Conservation (phyloP, 2,329 filamentous ascomycete genomes). For the Pseudogymnoascus sp. region DNA sequence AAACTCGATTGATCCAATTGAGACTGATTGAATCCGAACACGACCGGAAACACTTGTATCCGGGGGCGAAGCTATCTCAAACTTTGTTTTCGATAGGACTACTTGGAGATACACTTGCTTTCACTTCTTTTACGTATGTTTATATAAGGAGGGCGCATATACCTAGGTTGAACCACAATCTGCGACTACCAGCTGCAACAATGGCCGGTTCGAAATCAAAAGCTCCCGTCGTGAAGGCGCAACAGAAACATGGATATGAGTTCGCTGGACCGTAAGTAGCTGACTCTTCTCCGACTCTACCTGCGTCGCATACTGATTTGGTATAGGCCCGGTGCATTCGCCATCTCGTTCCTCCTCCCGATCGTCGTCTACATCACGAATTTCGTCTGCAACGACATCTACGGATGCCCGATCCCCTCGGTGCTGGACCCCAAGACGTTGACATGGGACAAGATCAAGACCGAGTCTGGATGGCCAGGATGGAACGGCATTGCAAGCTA, state of each 20-base stretch:
- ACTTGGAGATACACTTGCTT: not conserved
- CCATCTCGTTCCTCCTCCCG: conserved; percentile 74
- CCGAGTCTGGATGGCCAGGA: conserved; percentile 79
- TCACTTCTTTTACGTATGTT: not conserved
- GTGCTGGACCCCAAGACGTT: conserved; percentile 65
- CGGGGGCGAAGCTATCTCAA: not conserved
- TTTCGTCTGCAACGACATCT: conserved; percentile 86
- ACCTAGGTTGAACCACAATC: not conserved
- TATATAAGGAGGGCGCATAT: not conserved
- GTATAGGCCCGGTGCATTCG: conserved; percentile 62
- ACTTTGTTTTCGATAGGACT: not conserved
- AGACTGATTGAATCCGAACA: not conserved
- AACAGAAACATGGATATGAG: conserved; percentile 28
- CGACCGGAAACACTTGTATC: not conserved
- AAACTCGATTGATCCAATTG: not conserved
- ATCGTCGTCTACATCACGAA: conserved; percentile 69
- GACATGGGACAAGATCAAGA: conserved; percentile 63
- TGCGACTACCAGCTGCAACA: not conserved
- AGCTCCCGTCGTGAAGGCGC: conserved; percentile 16
- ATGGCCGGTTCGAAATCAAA: conserved; percentile 13
- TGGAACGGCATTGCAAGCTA: conserved; percentile 62
- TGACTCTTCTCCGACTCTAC: not conserved
- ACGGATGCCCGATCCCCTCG: conserved; percentile 81
- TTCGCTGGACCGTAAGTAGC: conserved; percentile 28
- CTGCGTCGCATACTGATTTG: conserved; percentile 10